A percentile compares a stretch with the other conserved stretches of the same genome.
phyloP scores from a whole-genome alignment of 768 basidiomycete genomes.

The Suillus discolor region DNA sequence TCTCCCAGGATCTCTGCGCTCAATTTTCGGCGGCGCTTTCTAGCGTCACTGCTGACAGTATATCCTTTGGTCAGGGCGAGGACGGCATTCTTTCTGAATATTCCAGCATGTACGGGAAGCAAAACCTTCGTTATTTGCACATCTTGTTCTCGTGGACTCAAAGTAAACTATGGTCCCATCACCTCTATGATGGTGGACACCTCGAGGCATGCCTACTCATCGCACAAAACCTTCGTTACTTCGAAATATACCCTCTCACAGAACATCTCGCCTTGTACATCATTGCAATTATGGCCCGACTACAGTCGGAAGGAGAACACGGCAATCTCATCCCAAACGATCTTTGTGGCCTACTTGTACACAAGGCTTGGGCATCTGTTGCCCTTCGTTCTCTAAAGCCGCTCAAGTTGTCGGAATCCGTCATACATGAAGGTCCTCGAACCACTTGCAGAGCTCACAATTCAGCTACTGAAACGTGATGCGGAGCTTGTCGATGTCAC shows the following conservation, averaged over 20 bases:
- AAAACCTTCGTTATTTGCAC: constrained; percentile 13
- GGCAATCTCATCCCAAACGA: not conserved
- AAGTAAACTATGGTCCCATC: constrained; percentile 7
- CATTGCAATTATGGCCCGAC: constrained; percentile 5
- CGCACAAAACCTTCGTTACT: constrained; percentile 6
- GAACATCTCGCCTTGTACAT: constrained; percentile 14
- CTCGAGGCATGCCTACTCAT: constrained; percentile 8
- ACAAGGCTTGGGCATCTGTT: constrained; percentile 11
- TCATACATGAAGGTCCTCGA: constrained; percentile 7
- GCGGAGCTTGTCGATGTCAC: constrained; percentile 3
- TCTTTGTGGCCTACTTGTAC: constrained; percentile 10
- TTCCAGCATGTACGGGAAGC: constrained; percentile 2
- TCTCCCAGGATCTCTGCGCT: not conserved
- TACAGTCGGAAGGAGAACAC: not conserved
- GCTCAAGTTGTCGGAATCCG: not conserved
- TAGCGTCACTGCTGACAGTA: not conserved
- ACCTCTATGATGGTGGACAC: constrained; percentile 10
- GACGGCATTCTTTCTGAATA: constrained; percentile 1
- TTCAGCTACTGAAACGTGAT: not conserved
- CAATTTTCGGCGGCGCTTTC: constrained; percentile 1
- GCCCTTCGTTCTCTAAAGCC: constrained; percentile 6
- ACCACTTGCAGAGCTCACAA: constrained; percentile 8
- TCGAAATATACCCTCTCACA: constrained; percentile 10
- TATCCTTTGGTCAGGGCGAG: not conserved
- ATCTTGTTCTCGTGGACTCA: constrained; percentile 11